phyloP scores from a whole-genome alignment of 129 eudicot species.

The Saussurea involucrata region DNA sequence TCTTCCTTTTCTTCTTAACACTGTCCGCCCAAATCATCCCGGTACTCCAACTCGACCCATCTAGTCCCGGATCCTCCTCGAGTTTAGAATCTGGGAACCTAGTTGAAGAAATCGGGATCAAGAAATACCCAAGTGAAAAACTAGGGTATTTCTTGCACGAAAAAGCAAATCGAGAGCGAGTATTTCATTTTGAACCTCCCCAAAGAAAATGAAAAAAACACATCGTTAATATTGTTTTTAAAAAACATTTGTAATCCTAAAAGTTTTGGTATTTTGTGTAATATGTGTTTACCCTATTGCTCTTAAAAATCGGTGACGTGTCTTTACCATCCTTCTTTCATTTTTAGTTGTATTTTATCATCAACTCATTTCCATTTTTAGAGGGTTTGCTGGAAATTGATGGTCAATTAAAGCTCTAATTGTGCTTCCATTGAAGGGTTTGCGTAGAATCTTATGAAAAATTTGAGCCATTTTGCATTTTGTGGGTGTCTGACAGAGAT shows the following conservation, averaged over 20 bases:
- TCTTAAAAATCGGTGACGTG: too few species aligned
- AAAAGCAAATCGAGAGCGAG: too few species aligned
- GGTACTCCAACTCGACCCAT: slow-evolving; percentile 16
- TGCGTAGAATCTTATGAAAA: slow-evolving; percentile 28
- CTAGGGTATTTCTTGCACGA: too few species aligned
- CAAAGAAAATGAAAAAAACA: slow-evolving; percentile 7
- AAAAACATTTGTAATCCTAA: too few species aligned
- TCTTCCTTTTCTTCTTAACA: slow-evolving; percentile 63
- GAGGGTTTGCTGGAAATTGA: slow-evolving; percentile 6
- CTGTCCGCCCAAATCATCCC: slow-evolving; percentile 48
- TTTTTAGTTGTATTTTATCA: too few species aligned
- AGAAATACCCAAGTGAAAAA: slow-evolving; percentile 36
- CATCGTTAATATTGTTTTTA: too few species aligned
- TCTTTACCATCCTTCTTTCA: too few species aligned
- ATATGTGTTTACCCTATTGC: too few species aligned
- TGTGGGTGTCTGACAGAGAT: neutral
- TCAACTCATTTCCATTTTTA: too few species aligned
- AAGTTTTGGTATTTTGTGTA: too few species aligned
- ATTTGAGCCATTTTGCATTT: slow-evolving; percentile 7
- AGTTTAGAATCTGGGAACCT: slow-evolving; percentile 22
- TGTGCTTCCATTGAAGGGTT: slow-evolving; percentile 19
- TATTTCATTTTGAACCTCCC: too few species aligned
- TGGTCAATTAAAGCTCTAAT: slow-evolving; percentile 21
- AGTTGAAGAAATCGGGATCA: slow-evolving; percentile 23
- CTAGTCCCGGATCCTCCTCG: slow-evolving; percentile 5